phyloP scores from a whole-genome alignment of 140 eudicot genomes.

The Bidens hawaiensis region DNA sequence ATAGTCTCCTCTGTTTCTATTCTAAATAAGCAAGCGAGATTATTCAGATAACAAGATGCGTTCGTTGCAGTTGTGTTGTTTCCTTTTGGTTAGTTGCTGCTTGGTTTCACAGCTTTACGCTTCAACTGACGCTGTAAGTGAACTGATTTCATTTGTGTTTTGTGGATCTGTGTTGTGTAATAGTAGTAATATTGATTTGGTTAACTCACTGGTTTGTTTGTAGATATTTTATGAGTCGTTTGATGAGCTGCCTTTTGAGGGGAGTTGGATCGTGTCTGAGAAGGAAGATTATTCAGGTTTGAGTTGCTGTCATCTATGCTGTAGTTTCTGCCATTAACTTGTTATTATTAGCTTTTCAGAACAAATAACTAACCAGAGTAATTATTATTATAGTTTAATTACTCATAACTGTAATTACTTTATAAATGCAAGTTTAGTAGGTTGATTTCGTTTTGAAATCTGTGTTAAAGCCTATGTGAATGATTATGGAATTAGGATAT shows the following conservation, averaged over 20 bases:
- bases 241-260: conserved; percentile 63
- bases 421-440: background rate
- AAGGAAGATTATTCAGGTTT: conserved; percentile 71
- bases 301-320: conserved; percentile 13
- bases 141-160: background rate
- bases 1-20: background rate
- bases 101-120: conserved; percentile 53
- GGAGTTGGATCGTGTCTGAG: conserved; percentile 86
- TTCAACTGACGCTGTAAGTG: conserved; percentile 41
- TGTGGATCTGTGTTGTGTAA: conserved; percentile 16
- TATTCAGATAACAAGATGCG: conserved; percentile 29
- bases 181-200: too few species aligned
- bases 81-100: conserved; percentile 43
- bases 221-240: conserved; percentile 72
- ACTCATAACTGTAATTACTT: too few species aligned
- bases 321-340: background rate
- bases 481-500: background rate
- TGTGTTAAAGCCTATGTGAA: background rate
- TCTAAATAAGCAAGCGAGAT: conserved; percentile 14
- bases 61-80: conserved; percentile 24
- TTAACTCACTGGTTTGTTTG: conserved; percentile 16
- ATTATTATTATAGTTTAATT: too few species aligned
- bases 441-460: background rate
- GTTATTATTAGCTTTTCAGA: too few species aligned
- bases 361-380: too few species aligned